Evolutionary conservation across 2,329 filamentous ascomycete species (phyloP).

Genomic region (Colletotrichum melonis): DNA sequence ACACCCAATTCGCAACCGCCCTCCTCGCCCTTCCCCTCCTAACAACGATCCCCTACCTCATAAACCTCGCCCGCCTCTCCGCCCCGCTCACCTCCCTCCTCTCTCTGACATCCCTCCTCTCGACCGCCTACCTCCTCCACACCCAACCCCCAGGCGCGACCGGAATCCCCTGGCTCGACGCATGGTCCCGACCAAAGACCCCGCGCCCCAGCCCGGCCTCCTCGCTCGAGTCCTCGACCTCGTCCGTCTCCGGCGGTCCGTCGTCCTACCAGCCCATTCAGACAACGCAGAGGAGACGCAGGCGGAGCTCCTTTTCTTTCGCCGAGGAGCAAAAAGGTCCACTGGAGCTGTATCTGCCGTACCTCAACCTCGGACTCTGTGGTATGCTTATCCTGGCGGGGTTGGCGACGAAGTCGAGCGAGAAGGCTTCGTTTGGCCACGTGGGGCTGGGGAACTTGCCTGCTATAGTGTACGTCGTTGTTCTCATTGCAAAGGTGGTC

Average conservation of each 20-base stretch:
- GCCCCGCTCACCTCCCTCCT: constrained; percentile 39
- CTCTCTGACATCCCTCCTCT: constrained; percentile 65
- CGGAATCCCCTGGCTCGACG: constrained; percentile 63
- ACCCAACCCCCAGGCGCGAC: constrained; percentile 65
- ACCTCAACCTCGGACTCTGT: constrained; percentile 69
- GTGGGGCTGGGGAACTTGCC: constrained; percentile 63
- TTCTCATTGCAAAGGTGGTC: constrained; percentile 71
- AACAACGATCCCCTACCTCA: constrained; percentile 66
- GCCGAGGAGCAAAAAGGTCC: constrained; percentile 48
- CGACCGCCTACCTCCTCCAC: constrained; percentile 71
- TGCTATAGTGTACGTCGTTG: constrained; percentile 68
- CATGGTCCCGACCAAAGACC: constrained; percentile 46
- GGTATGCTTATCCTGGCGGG: constrained; percentile 61
- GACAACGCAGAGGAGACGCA: constrained; percentile 21
- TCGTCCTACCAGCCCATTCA: constrained; percentile 4
- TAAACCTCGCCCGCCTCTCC: constrained; percentile 52
- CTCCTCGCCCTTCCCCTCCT: constrained; percentile 72
- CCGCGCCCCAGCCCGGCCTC: constrained; percentile 30
- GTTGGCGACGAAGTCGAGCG: constrained; percentile 43
- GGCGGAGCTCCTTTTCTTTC: constrained; percentile 38
- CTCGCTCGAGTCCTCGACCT: constrained; percentile 20
- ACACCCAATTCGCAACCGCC: constrained; percentile 66
- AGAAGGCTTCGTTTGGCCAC: constrained; percentile 48
- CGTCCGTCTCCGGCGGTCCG: constrained; percentile 24
- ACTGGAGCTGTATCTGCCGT: constrained; percentile 68